Evolutionary conservation across 2,329 filamentous ascomycete species (phyloP), one percentile per base, ranked within the genome.

Genomic region (Aspergillus pseudoterreus): DNA sequence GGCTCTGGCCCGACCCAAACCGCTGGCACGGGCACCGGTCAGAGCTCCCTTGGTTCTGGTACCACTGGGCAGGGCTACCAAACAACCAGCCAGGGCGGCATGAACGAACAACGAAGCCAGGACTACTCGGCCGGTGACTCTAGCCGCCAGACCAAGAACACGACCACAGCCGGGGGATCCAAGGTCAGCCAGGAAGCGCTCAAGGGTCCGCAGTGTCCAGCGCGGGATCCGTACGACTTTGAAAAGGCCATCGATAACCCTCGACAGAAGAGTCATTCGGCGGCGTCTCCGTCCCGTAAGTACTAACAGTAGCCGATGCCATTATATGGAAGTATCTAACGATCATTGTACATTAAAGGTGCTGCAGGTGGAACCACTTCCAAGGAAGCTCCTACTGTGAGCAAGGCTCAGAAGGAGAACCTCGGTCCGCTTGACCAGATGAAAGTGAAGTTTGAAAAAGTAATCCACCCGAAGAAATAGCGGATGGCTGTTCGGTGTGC

Each of bases 391-490:
- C 21, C 21, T 6, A 14, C 38, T 10, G 30, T 22, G 19, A 52
- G 21, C 17, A 49, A 11, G 10, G 30, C 24, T 42, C n/a, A 52
- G 21, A 39, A 44, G 17, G 41, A 53, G 55, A 33, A 45, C 42
- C 51, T 21, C 12, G 19, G 39, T 2, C 52, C 46, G 11, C 47
- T 67, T 17, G 41, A 55, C 11, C 64, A 64, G 27, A 49, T 63
- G 57, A 72, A 67, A 59, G 63, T 65, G 58, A 65, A 66, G 61
- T 63, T 78, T 53, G 58, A 59, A 11, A 64, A 57, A 43, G 56
- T 56, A 14, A 35, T 58, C n/a, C 53, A 57, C 43, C 45, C n/a
- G 15, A 49, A 55, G 43, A 50, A 53, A 19, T 43, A 36, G 32
- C 19, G 35, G 35, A 12, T 15, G 21, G 27, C 8, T 10, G 5